Conservation (phyloP, 1,139 yeast genomes). For the Scheffersomyces insectosa region DNA sequence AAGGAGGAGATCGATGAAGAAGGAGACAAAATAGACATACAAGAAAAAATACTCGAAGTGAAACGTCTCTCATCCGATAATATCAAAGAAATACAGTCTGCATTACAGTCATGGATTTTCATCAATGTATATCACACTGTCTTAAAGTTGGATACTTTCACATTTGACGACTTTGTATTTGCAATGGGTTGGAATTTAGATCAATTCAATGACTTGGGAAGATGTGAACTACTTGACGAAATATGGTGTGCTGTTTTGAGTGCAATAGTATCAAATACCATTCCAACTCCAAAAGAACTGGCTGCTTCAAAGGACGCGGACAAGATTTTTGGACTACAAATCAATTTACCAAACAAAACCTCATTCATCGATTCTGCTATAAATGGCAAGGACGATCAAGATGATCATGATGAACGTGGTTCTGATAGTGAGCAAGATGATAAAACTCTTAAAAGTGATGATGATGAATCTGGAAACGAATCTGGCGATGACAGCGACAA, state of each 20-base stretch:
- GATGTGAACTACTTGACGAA: constrained; percentile 65
- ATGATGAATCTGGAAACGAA: constrained; percentile 21
- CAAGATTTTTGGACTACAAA: constrained; percentile 34
- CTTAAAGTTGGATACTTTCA: constrained; percentile 65
- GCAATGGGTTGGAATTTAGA: constrained; percentile 59
- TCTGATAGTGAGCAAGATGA: constrained; percentile 23
- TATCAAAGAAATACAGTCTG: constrained; percentile 32
- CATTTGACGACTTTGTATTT: constrained; percentile 75
- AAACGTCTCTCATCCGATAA: constrained; percentile 20
- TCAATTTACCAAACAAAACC: constrained; percentile 42
- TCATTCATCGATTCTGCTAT: constrained; percentile 21
- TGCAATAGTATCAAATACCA: constrained; percentile 41
- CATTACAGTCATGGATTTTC: constrained; percentile 74
- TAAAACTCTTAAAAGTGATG: constrained; percentile 26
- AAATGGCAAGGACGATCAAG: constrained; percentile 9
- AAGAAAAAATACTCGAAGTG: constrained; percentile 9
- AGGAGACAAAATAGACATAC: constrained; percentile 7
- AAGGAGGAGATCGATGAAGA: constrained; percentile 27
- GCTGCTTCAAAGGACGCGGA: constrained; percentile 27
- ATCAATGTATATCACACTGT: constrained; percentile 70
- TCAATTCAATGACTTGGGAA: constrained; percentile 41
- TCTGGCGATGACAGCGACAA: constrained; percentile 9
- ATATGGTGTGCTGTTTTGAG: constrained; percentile 66
- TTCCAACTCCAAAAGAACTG: constrained; percentile 25
- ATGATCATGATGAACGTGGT: constrained; percentile 20